Evolutionary conservation across 1,139 yeast species (phyloP), one percentile per base, ranked within the genome.

Genomic region (Saccharomyces pastorianus): DNA sequence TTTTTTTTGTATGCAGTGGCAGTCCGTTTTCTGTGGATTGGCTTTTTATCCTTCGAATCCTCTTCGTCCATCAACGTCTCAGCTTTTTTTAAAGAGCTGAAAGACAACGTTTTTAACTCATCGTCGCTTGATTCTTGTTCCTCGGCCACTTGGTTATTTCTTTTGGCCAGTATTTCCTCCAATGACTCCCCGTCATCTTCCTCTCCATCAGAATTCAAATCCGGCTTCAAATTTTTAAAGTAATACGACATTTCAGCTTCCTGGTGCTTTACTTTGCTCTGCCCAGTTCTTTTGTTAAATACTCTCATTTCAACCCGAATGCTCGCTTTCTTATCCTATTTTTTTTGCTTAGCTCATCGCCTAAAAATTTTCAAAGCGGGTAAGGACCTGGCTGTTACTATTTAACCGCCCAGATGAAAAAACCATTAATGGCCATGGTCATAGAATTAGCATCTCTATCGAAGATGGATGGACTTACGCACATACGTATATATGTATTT

Each of bases 41-140:
- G 46, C 49, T 34, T 53, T 55, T 47, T 53, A 54, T 56, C 53
- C 26, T 64, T 60, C 38, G 55, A 55, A 27, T 71, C 74, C 56
- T 74, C 71, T 46, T 64, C 57, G 44, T 73, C 73, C 48, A 83
- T 54, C 60, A 78, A 73, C 42, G 72, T 71, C 63, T 84, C 88
- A 7, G 88, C 87, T 32, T 73, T 71, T 59, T 78, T 78, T 53
- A 84, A 70, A 3, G 85, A 76, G 1, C 84, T 87, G 71, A 84
- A 83, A 2, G 88, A 81, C 25, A 83, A 63, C 1, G 72, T 71
- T 28, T 69, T 61, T 49, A 65, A 62, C 48, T 69, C 68, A 44
- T 66, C 71, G 29, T 68, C 71, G 27, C 66, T 58, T 31, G 63
- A 61, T 14, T 61, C 60, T 6, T 49, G 34, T 13, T 20, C 31